A percentile compares a stretch with the other conserved stretches of the same genome.
phyloP scores from a whole-genome alignment of 2,329 filamentous ascomycete species.

The Calonectria henricotiae region DNA sequence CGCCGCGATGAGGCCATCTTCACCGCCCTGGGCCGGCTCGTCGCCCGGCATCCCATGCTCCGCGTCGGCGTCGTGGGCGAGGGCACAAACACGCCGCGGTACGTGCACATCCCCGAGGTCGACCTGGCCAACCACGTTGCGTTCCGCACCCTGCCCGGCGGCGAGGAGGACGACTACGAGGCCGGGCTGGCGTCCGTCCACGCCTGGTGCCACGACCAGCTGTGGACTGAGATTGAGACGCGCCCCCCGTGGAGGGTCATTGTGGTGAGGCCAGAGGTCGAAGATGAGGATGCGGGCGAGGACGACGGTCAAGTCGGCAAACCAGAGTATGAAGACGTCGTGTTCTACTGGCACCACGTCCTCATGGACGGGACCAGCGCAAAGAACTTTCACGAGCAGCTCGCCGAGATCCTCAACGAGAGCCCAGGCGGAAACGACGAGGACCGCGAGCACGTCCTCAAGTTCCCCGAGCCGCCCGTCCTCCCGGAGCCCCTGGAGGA shows the following conservation, averaged over 20 bases:
- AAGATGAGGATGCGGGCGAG: conserved; percentile 31
- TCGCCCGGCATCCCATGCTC: conserved; percentile 65
- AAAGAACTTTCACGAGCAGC: conserved; percentile 65
- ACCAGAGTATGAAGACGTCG: conserved; percentile 57
- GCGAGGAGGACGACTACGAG: conserved; percentile 52
- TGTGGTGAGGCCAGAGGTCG: conserved; percentile 53
- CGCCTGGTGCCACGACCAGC: conserved; percentile 60
- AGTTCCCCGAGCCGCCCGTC: conserved; percentile 53
- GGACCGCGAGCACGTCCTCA: conserved; percentile 34
- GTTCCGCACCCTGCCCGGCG: conserved; percentile 52
- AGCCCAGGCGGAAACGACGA: not conserved
- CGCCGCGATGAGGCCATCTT: conserved; percentile 52
- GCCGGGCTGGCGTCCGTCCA: conserved; percentile 55
- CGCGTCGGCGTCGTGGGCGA: conserved; percentile 66
- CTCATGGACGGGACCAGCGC: conserved; percentile 69
- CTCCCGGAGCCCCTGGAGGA: conserved; percentile 62
- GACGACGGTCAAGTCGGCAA: not conserved
- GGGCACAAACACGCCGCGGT: conserved; percentile 62
- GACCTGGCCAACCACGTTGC: conserved; percentile 64
- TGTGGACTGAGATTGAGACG: conserved; percentile 60
- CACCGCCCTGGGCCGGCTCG: conserved; percentile 60
- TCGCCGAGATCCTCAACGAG: conserved; percentile 63
- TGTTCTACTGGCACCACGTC: conserved; percentile 69
- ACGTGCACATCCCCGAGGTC: conserved; percentile 62
- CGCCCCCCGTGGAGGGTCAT: conserved; percentile 67